These are phyloP conservation scores for Vinca minor DNA, from an alignment of 257 asterid species.

Conservation along the genomic window DNA sequence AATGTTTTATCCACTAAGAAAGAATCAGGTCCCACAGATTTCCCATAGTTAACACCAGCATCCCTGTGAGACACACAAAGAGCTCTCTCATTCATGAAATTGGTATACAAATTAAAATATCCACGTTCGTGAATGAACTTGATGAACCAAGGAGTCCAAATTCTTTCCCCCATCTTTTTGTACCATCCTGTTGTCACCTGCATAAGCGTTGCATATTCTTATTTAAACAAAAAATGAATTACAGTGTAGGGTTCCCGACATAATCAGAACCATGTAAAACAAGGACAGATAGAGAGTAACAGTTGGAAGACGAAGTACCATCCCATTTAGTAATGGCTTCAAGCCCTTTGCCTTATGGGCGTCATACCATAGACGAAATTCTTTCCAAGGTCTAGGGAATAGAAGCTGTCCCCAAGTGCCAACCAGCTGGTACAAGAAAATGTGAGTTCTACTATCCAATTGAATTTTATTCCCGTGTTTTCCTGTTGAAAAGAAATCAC, in stretches of 20 bases:
- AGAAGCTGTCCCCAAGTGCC: conserved; percentile 99
- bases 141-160: conserved; percentile 99
- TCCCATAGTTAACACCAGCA: conserved; percentile 88
- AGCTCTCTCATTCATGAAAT: conserved; percentile 67
- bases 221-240: background rate
- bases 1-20: conserved; percentile 51
- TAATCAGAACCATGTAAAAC: background rate
- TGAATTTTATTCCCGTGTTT: conserved; percentile 87
- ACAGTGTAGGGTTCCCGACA: background rate
- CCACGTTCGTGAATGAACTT: conserved; percentile 78
- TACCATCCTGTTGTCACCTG: conserved; percentile 97
- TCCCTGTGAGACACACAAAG: conserved; percentile 85
- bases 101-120: conserved; percentile 74
- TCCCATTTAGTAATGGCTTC: conserved; percentile 84
- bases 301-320: conserved; percentile 43
- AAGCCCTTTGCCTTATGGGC: conserved; percentile 59
- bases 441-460: conserved; percentile 43
- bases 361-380: conserved; percentile 89
- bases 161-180: conserved; percentile 85
- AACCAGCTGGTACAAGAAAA: conserved; percentile 85
- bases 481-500: conserved; percentile 40
- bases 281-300: background rate
- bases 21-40: conserved; percentile 86
- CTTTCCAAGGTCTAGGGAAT: conserved; percentile 95
- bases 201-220: conserved; percentile 12